These are phyloP conservation scores for Fusarium sp. DNA, from an alignment of 2,329 filamentous ascomycete species.

Conservation along the genomic window DNA sequence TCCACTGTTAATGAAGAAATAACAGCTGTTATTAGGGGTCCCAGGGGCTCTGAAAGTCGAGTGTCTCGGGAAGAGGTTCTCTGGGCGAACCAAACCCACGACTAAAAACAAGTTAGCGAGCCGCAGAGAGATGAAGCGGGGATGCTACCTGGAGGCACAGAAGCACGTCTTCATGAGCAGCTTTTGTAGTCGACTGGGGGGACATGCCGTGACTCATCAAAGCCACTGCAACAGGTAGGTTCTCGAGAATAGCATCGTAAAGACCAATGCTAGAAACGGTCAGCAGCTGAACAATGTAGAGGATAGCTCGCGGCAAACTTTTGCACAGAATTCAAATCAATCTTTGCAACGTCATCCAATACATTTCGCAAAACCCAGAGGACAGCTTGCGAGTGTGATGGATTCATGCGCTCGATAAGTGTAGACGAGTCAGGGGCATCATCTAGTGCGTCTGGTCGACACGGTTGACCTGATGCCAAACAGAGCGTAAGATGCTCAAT, in stretches of 20 bases:
- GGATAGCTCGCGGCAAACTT: slow-evolving; percentile 53
- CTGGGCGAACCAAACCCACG: slow-evolving; percentile 79
- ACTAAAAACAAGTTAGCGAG: slow-evolving; percentile 52
- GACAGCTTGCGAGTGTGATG: slow-evolving; percentile 61
- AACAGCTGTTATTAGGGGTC: slow-evolving; percentile 65
- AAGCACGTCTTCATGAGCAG: slow-evolving; percentile 63
- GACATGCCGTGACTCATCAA: slow-evolving; percentile 54
- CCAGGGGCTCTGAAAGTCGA: slow-evolving; percentile 66
- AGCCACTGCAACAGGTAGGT: slow-evolving; percentile 52
- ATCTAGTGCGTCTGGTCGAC: slow-evolving; percentile 34
- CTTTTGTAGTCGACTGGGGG: slow-evolving; percentile 40
- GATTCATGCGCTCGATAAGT: slow-evolving; percentile 58
- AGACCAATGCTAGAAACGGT: slow-evolving; percentile 47
- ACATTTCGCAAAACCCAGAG: slow-evolving; percentile 67
- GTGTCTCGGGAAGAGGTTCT: slow-evolving; percentile 66
- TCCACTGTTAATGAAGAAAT: slow-evolving; percentile 69
- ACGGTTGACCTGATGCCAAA: slow-evolving; percentile 51
- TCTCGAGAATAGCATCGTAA: slow-evolving; percentile 53
- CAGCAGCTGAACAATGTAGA: slow-evolving; percentile 34
- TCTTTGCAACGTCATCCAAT: slow-evolving; percentile 58
- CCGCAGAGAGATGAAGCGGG: slow-evolving; percentile 5
- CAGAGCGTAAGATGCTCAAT: slow-evolving; percentile 68
- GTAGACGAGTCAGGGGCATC: slow-evolving; percentile 54
- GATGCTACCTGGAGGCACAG: slow-evolving; percentile 64
- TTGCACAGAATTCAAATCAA: slow-evolving; percentile 68